Evolutionary conservation across 1,284 basidiomycete species (phyloP).

Genomic region (Ustilago vetiveriae): DNA sequence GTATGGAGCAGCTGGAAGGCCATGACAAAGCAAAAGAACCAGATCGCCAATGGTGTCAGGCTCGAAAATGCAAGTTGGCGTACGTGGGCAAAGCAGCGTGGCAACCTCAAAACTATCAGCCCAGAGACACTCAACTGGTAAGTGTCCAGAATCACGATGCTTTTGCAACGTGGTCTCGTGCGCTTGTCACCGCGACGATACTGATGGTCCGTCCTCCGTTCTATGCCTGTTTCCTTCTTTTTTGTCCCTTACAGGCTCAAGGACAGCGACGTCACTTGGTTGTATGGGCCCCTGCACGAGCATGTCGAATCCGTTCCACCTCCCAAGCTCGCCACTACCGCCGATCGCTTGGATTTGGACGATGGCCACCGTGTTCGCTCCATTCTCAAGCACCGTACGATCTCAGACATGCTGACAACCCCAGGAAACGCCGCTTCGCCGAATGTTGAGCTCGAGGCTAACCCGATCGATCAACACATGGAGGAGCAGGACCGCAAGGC

Average conservation of each 20-base stretch:
- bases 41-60: constrained; percentile 92
- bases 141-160: constrained; percentile 63
- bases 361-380: constrained; percentile 73
- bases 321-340: constrained; percentile 70
- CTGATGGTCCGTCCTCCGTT: too few species aligned
- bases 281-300: constrained; percentile 90
- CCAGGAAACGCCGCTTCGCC: constrained; percentile 69
- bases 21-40: constrained; percentile 98
- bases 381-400: constrained; percentile 93
- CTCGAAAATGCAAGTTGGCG: constrained; percentile 98
- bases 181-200: too few species aligned
- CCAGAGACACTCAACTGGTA: constrained; percentile 99
- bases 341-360: constrained; percentile 71
- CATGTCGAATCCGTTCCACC: constrained; percentile 73
- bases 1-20: constrained; percentile 97
- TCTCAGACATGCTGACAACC: constrained; percentile 82
- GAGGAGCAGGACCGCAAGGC: constrained; percentile 54
- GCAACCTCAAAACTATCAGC: constrained; percentile 91
- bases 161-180: too few species aligned
- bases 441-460: constrained; percentile 68
- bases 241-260: constrained; percentile 79
- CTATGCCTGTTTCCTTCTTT: background rate
- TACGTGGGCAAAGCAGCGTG: constrained; percentile 99
- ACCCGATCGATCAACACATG: constrained; percentile 39
- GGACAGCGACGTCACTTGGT: constrained; percentile 98